These are phyloP conservation scores for Camellia granthamiana DNA, from an alignment of 148 eudicot species.

Conservation along the genomic window DNA sequence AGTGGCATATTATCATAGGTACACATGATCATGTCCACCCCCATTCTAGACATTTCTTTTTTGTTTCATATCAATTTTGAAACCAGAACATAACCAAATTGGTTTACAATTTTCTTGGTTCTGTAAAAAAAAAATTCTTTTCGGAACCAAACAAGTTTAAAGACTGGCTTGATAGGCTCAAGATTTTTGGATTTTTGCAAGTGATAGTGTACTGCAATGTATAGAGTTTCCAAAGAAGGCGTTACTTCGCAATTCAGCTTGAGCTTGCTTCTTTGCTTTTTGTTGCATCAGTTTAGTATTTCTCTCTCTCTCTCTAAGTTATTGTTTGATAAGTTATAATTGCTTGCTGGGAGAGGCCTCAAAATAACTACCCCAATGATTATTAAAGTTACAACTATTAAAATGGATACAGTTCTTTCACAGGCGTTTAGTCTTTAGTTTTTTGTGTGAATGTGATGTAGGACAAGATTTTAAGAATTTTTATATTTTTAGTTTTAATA, in stretches of 20 bases:
- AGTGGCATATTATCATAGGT: slow-evolving; percentile 2
- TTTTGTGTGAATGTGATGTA: too few relatives aligned
- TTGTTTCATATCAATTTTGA: slow-evolving; percentile 22
- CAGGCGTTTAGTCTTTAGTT: too few relatives aligned
- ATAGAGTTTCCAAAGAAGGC: background rate
- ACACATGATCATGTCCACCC: slow-evolving; percentile 3
- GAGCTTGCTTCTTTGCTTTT: background rate
- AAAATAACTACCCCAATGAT: too few relatives aligned
- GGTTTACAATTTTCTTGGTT: slow-evolving; percentile 8
- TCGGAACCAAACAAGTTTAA: background rate
- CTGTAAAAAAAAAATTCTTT: background rate
- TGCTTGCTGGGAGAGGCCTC: too few relatives aligned
- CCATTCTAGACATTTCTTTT: background rate
- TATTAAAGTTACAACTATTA: too few relatives aligned
- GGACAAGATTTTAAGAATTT: too few relatives aligned
- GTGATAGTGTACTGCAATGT: background rate
- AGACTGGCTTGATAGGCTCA: slow-evolving; percentile 11
- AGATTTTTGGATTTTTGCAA: slow-evolving; percentile 15
- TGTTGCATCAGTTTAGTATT: too few relatives aligned
- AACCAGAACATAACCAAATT: background rate
- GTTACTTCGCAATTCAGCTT: background rate
- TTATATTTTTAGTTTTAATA: too few relatives aligned
- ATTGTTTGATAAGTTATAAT: too few relatives aligned
- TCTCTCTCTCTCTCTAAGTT: too few relatives aligned
- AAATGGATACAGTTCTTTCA: too few relatives aligned